Base-by-base conservation (phyloP, 257 asterid species). In the Petunia secreta region DNA sequence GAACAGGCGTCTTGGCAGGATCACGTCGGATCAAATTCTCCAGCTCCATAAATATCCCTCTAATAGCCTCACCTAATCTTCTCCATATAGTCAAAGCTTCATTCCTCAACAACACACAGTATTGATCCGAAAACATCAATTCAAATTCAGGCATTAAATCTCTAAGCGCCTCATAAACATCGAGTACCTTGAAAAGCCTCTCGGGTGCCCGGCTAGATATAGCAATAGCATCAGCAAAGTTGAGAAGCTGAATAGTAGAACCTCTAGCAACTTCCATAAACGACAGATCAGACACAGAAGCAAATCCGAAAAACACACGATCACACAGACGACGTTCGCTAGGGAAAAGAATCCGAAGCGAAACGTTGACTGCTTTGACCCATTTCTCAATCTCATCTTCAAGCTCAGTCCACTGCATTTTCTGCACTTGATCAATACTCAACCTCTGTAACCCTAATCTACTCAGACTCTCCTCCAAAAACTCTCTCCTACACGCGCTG, bases 191-290 rank as follows among this genome's bases (percentile, higher is more conserved):
- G 86, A 96, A 96, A 63, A 96, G 80, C 76, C 98, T 87, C 88
- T 96, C 99, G 0, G 98, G 98, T 1, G 98, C 97, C n/a, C 98
- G 91, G 81, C 98, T 94, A 3, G 97, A 94, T 11, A 90, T 92
- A 0, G 97, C 97, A 13, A 96, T 94, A 0, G 97, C 99, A 63
- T 96, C 98, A 0, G 99, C 99, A 15, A 96, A 96, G 81, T 90
- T 92, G 85, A 96, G 79, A 62, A 96, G 89, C 91, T 94, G 98
- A 75, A 90, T 88, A 37, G 97, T 87, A 39, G 97, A 89, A 11
- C 95, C 96, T 77, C 98, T 87, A 89, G 97, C 91, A 14, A 96
- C 98, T 88, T 94, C 99, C 98, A 94, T 94, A 83, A 91, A 96
- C 4, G 99, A 88, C 16, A 93, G 93, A 79, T 96, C 99, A 9